Base-by-base conservation (phyloP, 495 filamentous ascomycete genomes). In the Rhizodiscina lignyota region DNA sequence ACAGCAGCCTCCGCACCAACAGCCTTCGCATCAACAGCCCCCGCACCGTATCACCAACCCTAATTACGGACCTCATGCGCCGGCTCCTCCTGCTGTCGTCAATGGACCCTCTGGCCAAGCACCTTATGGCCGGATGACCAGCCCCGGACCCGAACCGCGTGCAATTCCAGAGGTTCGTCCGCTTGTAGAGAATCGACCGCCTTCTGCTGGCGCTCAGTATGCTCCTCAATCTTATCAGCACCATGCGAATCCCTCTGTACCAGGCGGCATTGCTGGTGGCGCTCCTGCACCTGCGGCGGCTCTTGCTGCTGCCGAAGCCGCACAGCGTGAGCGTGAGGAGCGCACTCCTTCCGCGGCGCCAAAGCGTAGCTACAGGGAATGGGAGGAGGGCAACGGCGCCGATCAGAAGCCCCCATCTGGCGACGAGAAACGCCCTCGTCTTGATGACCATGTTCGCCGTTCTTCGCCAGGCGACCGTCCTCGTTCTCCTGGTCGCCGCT, bases 361-460 rank as follows among this genome's bases (percentile, higher is more conserved):
- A 38, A 97, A 97, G 67, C 70, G 89, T 39, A n/a, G n/a, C n/a
- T 62, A 67, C 44, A 73, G 83, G 26, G 89, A 96, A 47, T 91
- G 89, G 82, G 89, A 94, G 36, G 80, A 85, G 37, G 86, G 92
- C 15, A 53, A 67, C 19, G 64, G 67, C n/a, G n/a, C n/a, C n/a
- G 55, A 53, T 30, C 93, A 94, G 58, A 94, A 94, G 62, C 74
- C 75, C 29, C 74, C 83, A 3, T 30, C 37, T 11, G 91, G 72
- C 19, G 86, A 94, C 4, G 89, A 97, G 51, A 79, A 63, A 37
- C 77, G 86, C 31, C 79, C 79, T 30, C 77, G 83, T 35, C 66
- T 94, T 49, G 84, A 92, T 18, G 85, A 94, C 69, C 40, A 49
- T 18, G 35, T 74, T 46, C 83, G 82, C 37, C 77, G 86, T 23